A percentile compares a stretch with the other conserved stretches of the same genome.
Evolutionary conservation across 177 flowering plant genomes (phyloP).

Genomic region (Telopea speciosissima): DNA sequence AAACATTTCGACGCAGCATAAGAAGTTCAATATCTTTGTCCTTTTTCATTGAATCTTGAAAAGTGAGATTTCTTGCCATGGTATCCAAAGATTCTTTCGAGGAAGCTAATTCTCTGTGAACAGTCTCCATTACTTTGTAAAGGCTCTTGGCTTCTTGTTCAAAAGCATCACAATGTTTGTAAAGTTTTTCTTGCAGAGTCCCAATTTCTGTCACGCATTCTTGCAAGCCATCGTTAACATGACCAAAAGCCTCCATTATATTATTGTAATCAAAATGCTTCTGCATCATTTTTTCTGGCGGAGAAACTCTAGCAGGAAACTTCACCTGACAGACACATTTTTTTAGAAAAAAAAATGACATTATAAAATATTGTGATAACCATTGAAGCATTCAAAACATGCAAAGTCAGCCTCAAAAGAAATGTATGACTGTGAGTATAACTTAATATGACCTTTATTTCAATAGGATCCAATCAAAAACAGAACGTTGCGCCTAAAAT

Average conservation of each 20-base stretch:
- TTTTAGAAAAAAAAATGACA: slow-evolving; percentile 3
- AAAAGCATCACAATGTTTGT: slow-evolving; percentile 31
- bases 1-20: slow-evolving; percentile 29
- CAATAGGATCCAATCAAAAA: background rate
- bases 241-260: slow-evolving; percentile 25
- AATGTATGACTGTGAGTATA: background rate
- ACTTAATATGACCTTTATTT: background rate
- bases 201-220: slow-evolving; percentile 34
- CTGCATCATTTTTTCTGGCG: slow-evolving; percentile 19
- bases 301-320: slow-evolving; percentile 21
- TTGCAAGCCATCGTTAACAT: slow-evolving; percentile 30
- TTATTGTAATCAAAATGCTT: slow-evolving; percentile 21
- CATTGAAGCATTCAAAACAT: background rate
- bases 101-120: slow-evolving; percentile 34
- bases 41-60: slow-evolving; percentile 29
- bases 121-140: slow-evolving; percentile 23
- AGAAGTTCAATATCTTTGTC: slow-evolving; percentile 45
- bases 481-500: background rate
- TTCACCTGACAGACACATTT: slow-evolving; percentile 30
- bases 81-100: slow-evolving; percentile 35
- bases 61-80: slow-evolving; percentile 31
- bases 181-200: slow-evolving; percentile 34
- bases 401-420: background rate
- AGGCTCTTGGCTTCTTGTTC: slow-evolving; percentile 37
- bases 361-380: background rate